Percentiles rank a stretch among this genome's conserved stretches.
Evolutionary conservation across 768 basidiomycete species (phyloP).

Genomic region (Pleurotus eryngii): DNA sequence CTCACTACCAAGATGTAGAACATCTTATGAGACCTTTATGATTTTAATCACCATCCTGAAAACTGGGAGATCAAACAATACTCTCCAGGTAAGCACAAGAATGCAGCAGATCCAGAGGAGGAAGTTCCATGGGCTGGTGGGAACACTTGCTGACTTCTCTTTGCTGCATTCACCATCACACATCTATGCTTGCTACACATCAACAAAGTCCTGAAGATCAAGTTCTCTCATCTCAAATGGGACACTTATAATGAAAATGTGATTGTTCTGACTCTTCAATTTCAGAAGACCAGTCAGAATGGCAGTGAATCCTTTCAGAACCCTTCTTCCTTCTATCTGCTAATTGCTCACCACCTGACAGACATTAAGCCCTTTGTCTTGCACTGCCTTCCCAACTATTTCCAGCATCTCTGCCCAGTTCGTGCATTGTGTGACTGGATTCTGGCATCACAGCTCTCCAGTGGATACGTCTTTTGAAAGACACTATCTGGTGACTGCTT

Average conservation of each 20-base stretch:
- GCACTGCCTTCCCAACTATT: conserved; percentile 15
- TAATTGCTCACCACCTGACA: conserved; percentile 8
- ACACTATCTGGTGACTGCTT: conserved; percentile 26
- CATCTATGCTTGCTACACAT: too few relatives aligned
- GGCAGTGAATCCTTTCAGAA: conserved; percentile 17
- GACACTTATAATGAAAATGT: conserved; percentile 18
- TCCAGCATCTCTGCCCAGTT: conserved; percentile 32
- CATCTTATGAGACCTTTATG: neutral
- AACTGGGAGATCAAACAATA: neutral
- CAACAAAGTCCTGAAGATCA: too few relatives aligned
- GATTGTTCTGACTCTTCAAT: conserved; percentile 20
- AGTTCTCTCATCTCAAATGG: too few relatives aligned
- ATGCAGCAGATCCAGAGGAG: too few relatives aligned
- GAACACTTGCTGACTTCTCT: too few relatives aligned
- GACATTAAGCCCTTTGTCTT: conserved; percentile 29
- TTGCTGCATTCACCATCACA: too few relatives aligned
- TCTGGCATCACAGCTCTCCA: conserved; percentile 10
- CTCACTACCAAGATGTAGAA: neutral
- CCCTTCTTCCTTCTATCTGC: neutral
- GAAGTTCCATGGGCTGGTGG: too few relatives aligned
- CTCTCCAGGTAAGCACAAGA: too few relatives aligned
- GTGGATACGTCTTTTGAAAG: conserved; percentile 30
- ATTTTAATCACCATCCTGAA: neutral
- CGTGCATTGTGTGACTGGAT: conserved; percentile 30
- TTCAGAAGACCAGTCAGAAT: conserved; percentile 25